These are phyloP conservation scores for Pezicula neosporulosa DNA, from an alignment of 2,329 filamentous ascomycete species.

Conservation along the genomic window DNA sequence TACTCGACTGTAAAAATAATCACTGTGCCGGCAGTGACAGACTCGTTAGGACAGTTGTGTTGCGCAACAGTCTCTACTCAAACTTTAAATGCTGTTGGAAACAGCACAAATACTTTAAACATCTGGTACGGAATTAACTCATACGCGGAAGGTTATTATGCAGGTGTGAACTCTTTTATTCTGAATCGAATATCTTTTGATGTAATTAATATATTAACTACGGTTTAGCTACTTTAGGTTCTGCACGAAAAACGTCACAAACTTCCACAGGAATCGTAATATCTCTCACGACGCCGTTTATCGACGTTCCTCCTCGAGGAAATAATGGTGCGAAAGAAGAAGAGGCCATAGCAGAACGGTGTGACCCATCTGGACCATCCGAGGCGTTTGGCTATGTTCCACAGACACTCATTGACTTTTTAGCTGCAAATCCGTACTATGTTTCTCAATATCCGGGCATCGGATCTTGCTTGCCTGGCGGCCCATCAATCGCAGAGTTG, in stretches of 20 bases:
- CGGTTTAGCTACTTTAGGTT: background rate
- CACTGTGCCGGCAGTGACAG: background rate
- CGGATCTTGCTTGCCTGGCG: too few relatives aligned
- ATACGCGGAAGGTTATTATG: background rate
- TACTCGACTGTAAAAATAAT: background rate
- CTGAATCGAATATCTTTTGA: background rate
- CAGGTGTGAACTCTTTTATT: background rate
- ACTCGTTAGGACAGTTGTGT: background rate
- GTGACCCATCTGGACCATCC: too few relatives aligned
- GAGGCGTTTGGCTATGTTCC: too few relatives aligned
- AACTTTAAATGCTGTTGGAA: background rate
- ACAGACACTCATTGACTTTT: too few relatives aligned
- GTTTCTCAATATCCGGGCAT: too few relatives aligned
- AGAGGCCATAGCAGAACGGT: too few relatives aligned
- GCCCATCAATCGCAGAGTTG: too few relatives aligned
- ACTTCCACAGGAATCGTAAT: background rate
- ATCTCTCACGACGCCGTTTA: background rate
- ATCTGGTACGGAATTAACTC: background rate
- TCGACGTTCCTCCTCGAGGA: background rate
- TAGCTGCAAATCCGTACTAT: too few relatives aligned
- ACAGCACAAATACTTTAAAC: background rate
- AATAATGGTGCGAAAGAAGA: too few relatives aligned
- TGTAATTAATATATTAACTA: background rate
- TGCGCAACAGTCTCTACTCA: background rate
- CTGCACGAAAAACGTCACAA: background rate